Conservation (phyloP, 169 alveolate species). For the Cystoisospora suis region DNA sequence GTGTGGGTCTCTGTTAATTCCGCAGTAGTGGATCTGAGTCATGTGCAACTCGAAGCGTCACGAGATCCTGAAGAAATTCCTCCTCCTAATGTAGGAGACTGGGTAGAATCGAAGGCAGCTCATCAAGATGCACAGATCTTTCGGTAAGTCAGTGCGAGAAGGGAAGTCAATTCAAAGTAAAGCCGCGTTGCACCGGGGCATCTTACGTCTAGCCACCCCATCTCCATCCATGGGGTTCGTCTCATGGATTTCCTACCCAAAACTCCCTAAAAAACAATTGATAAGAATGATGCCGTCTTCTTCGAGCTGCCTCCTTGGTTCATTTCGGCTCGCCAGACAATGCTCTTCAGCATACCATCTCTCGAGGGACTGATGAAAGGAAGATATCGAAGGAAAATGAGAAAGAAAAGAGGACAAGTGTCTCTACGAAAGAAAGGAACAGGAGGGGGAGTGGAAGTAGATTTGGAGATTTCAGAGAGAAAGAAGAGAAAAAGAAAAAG, state of each 20-base stretch:
- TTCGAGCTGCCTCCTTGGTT: too few species aligned
- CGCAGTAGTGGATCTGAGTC: constrained; percentile 41
- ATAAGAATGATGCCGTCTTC: too few species aligned
- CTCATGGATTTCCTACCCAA: too few species aligned
- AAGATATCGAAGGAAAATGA: background rate
- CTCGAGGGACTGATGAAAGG: too few species aligned
- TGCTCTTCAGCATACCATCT: too few species aligned
- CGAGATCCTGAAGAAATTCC: constrained; percentile 40
- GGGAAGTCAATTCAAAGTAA: too few species aligned
- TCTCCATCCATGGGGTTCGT: too few species aligned
- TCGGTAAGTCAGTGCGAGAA: constrained; percentile 30
- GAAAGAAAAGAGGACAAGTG: background rate
- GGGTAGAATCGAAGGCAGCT: constrained; percentile 60
- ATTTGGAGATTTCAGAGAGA: background rate
- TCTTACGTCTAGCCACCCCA: too few species aligned
- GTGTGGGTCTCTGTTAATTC: background rate
- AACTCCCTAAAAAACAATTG: too few species aligned
- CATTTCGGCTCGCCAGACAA: too few species aligned
- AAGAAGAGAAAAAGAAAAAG: background rate
- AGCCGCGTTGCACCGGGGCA: too few species aligned
- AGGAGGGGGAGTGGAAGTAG: background rate
- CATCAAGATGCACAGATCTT: constrained; percentile 65
- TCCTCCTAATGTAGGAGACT: constrained; percentile 57
- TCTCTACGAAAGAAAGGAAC: too few species aligned
- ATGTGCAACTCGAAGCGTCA: constrained; percentile 46